Percentiles rank a stretch among this genome's conserved stretches.
Conservation (phyloP, 2,329 filamentous ascomycete species). For the Verticillium albo-atrum region DNA sequence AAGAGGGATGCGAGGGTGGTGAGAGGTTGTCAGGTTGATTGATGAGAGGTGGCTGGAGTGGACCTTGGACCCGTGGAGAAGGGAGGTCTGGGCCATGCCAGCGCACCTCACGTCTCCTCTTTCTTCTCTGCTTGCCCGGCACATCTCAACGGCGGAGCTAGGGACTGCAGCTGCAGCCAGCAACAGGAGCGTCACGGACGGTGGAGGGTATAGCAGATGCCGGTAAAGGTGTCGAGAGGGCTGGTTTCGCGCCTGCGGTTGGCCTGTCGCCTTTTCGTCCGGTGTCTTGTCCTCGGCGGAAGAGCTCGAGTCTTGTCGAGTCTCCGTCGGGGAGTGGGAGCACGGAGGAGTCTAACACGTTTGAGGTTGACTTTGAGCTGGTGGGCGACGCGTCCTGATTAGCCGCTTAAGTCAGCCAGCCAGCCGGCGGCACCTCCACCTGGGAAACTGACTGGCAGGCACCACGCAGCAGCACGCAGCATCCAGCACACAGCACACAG, state of each 20-base stretch:
- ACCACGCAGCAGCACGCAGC: neutral
- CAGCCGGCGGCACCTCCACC: neutral
- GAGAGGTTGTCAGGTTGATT: neutral
- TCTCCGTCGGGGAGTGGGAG: constrained; percentile 7
- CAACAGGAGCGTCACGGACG: neutral
- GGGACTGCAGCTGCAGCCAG: neutral
- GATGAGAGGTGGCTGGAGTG: neutral
- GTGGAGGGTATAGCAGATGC: constrained; percentile 12
- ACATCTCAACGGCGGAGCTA: neutral
- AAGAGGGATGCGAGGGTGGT: neutral
- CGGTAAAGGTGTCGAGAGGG: constrained; percentile 1
- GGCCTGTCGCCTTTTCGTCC: neutral
- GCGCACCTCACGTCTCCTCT: neutral
- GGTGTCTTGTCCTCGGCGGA: neutral
- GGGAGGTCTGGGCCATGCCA: neutral
- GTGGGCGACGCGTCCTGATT: constrained; percentile 18
- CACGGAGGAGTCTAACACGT: constrained; percentile 17
- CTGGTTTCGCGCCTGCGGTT: neutral
- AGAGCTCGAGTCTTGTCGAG: neutral
- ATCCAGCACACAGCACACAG: too few species aligned
- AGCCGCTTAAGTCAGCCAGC: constrained; percentile 17
- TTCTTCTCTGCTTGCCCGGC: neutral
- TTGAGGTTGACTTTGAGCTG: constrained; percentile 37
- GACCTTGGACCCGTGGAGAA: neutral
- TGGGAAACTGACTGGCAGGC: too few species aligned